Evolutionary conservation across 1,139 yeast genomes (phyloP), one percentile per base, ranked within the genome.

Genomic region (Protomyces inundatus): DNA sequence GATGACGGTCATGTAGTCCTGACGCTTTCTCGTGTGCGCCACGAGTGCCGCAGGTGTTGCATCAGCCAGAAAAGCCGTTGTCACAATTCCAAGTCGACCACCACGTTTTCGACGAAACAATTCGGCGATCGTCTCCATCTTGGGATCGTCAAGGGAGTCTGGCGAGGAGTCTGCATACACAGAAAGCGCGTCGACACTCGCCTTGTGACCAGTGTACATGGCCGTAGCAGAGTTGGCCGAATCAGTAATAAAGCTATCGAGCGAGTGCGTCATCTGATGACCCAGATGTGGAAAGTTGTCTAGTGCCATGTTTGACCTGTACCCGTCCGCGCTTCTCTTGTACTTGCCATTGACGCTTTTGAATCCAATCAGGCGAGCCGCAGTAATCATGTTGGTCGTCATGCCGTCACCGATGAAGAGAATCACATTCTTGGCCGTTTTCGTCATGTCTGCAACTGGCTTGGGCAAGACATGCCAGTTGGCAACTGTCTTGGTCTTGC

Each of bases 371-470:
- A 54, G 37, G 4, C 57, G 46, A 3, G 57, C 57, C 12, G 57
- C 57, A 16, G 57, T 54, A 35, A 54, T 54, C 57, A 54, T 54
- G 50, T 54, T 54, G 16, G 57, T 54, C 6, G 57, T 54, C 57
- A 54, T 54, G 42, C 57, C 57, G 48, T 54, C 57, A 14, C 57
- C 57, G 34, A 54, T 54, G 35, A 54, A 54, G 37, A 54, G 50
- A 30, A 54, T 14, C 35, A 54, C 57, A 39, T 54, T 54, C 50
- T 54, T 54, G 33, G 57, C 57, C 16, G 12, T 16, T 35, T 32
- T 54, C 23, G 6, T 9, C 6, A 48, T 48, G 6, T n/a, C 42
- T 9, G 10, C 35, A 23, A 23, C 23, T 23, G 23, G 23, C 16
- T 40, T 40, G 6, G 35, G 46, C 50, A 39, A 6, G 50, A 54